Conservation (phyloP, 257 asterid genomes). For the Fraxinus quadrangulata region DNA sequence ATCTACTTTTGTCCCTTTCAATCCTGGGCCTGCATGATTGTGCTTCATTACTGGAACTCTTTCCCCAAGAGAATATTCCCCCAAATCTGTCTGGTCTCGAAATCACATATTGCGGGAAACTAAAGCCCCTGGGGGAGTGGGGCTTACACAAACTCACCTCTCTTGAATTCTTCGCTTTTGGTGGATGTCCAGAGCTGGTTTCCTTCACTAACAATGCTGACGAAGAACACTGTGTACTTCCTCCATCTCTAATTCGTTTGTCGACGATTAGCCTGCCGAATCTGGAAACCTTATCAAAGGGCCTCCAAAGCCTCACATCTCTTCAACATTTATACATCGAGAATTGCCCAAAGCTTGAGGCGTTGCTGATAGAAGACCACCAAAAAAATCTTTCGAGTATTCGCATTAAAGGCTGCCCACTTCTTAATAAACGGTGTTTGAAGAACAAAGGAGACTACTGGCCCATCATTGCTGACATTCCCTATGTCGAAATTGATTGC, state of each 20-base stretch:
- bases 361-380: conserved; percentile 15
- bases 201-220: conserved; percentile 16
- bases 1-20: conserved; percentile 11
- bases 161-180: too few relatives aligned
- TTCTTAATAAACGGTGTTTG: not conserved
- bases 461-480: too few relatives aligned
- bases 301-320: too few relatives aligned
- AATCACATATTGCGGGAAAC: not conserved
- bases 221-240: conserved; percentile 15
- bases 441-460: not conserved
- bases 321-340: not conserved
- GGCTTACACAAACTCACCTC: too few relatives aligned
- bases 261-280: not conserved
- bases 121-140: conserved; percentile 31
- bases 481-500: too few relatives aligned
- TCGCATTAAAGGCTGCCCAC: too few relatives aligned
- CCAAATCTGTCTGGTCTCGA: not conserved
- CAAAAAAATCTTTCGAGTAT: conserved; percentile 7
- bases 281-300: not conserved
- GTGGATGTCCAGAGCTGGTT: conserved; percentile 2
- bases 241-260: not conserved
- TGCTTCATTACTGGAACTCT: conserved; percentile 9
- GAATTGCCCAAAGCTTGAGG: conserved; percentile 7
- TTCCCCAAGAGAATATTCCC: conserved; percentile 27
- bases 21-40: not conserved